Evolutionary conservation across 768 basidiomycete genomes (phyloP).

Genomic region (Lanmaoa rubissima): DNA sequence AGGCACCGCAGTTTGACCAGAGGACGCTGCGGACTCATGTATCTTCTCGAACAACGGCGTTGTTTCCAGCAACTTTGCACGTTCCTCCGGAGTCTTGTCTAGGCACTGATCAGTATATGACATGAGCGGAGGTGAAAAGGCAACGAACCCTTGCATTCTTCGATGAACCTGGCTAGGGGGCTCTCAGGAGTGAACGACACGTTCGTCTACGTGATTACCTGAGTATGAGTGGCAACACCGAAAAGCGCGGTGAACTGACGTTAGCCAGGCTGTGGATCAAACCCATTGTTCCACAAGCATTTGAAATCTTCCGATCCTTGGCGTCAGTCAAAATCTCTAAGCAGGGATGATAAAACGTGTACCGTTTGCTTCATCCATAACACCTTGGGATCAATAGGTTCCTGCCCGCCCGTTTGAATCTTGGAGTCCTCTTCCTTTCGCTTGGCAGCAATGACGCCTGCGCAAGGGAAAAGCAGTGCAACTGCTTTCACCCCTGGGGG

Average conservation of each 20-base stretch:
- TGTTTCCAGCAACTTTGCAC: constrained; percentile 72
- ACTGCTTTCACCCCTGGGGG: constrained; percentile 79
- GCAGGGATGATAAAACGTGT: constrained; percentile 12
- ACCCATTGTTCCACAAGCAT: constrained; percentile 89
- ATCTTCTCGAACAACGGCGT: constrained; percentile 76
- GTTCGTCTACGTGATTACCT: constrained; percentile 42
- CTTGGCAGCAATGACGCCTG: constrained; percentile 46
- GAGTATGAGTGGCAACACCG: constrained; percentile 1
- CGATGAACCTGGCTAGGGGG: constrained; percentile 65
- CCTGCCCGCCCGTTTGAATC: constrained; percentile 46
- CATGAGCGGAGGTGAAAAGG: neutral
- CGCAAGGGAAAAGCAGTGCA: constrained; percentile 79
- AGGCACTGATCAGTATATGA: neutral
- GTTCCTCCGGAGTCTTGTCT: constrained; percentile 71
- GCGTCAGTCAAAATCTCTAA: neutral
- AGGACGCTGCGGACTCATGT: constrained; percentile 64
- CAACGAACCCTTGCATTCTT: constrained; percentile 53
- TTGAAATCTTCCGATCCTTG: constrained; percentile 52
- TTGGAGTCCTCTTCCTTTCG: constrained; percentile 59
- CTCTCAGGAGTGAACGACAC: constrained; percentile 55
- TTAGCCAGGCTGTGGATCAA: constrained; percentile 83
- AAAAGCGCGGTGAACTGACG: constrained; percentile 40
- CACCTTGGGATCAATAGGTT: constrained; percentile 57
- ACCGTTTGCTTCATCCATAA: constrained; percentile 94
- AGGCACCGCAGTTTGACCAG: constrained; percentile 70